Conservation (phyloP, 129 eudicot species). For the Pittosporum tobira region DNA sequence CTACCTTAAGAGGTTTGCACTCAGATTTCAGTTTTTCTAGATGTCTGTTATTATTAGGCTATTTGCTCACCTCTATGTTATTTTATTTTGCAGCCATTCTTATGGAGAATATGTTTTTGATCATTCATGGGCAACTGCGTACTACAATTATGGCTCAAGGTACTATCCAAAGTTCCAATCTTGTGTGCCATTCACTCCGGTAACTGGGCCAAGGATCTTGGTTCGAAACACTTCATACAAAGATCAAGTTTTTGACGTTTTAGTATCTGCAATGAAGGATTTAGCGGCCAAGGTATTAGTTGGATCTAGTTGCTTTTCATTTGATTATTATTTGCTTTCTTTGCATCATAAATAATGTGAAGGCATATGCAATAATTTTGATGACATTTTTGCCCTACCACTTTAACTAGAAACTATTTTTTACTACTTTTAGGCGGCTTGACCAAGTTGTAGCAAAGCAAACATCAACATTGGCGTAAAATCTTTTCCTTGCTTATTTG, state of each 20-base stretch:
- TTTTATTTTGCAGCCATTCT: conserved; percentile 69
- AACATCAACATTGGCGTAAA: neutral
- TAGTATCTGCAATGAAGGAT: conserved; percentile 86
- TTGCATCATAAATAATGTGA: neutral
- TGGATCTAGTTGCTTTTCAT: conserved; percentile 3
- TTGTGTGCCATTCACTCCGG: conserved; percentile 96
- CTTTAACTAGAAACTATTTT: too few species aligned
- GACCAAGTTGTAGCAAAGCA: neutral
- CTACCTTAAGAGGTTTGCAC: conserved; percentile 76
- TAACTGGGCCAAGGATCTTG: conserved; percentile 91
- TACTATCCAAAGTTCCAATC: conserved; percentile 90
- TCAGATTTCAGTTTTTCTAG: neutral
- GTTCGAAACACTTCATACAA: conserved; percentile 47
- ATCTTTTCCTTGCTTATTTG: neutral
- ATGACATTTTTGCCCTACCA: neutral
- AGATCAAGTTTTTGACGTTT: conserved; percentile 78
- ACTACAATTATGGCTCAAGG: conserved; percentile 72
- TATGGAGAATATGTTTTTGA: conserved; percentile 97
- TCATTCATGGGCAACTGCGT: conserved; percentile 98
- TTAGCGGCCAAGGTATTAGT: conserved; percentile 54
- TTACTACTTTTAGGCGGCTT: neutral
- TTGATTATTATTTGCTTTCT: neutral
- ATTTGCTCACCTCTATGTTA: conserved; percentile 12
- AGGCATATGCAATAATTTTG: neutral
- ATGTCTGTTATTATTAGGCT: conserved; percentile 6